A percentile compares a stretch with the other conserved stretches of the same genome.
Evolutionary conservation across 495 filamentous ascomycete genomes (phyloP).

Genomic region (Pseudomonodictys pantanalensis): DNA sequence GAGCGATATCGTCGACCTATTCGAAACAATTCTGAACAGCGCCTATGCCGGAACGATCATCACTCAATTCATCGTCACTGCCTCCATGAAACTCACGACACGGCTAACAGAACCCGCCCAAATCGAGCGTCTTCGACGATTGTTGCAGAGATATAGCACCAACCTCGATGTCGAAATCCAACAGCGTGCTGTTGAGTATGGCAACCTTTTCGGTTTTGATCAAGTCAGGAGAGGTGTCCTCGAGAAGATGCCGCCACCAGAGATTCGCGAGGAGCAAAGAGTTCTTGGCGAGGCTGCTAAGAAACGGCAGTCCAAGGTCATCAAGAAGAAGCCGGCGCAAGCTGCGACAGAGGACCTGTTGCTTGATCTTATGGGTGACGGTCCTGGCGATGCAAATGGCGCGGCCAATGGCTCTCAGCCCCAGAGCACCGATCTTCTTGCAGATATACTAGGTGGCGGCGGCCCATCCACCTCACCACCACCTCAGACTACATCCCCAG

Average conservation of each 20-base stretch:
- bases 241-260: slow-evolving; percentile 94
- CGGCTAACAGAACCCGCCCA: slow-evolving; percentile 78
- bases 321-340: slow-evolving; percentile 68
- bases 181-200: slow-evolving; percentile 91
- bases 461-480: slow-evolving; percentile 47
- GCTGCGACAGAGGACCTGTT: slow-evolving; percentile 86
- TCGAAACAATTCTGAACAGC: slow-evolving; percentile 87
- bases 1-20: slow-evolving; percentile 85
- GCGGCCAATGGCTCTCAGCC: slow-evolving; percentile 60
- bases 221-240: slow-evolving; percentile 84
- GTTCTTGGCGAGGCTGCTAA: slow-evolving; percentile 83
- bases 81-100: slow-evolving; percentile 91
- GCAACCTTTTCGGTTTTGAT: slow-evolving; percentile 86
- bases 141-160: slow-evolving; percentile 70
- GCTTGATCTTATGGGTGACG: slow-evolving; percentile 87
- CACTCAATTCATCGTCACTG: slow-evolving; percentile 92
- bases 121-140: slow-evolving; percentile 75
- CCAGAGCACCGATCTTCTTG: slow-evolving; percentile 82
- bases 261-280: slow-evolving; percentile 89
- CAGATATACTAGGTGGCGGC: slow-evolving; percentile 74
- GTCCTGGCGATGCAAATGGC: slow-evolving; percentile 51
- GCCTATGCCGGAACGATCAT: slow-evolving; percentile 85
- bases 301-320: slow-evolving; percentile 70
- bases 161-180: slow-evolving; percentile 93
- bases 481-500: slow-evolving; percentile 52